phyloP scores from a whole-genome alignment of 169 alveolate species.

The Hammondia hammondi region DNA sequence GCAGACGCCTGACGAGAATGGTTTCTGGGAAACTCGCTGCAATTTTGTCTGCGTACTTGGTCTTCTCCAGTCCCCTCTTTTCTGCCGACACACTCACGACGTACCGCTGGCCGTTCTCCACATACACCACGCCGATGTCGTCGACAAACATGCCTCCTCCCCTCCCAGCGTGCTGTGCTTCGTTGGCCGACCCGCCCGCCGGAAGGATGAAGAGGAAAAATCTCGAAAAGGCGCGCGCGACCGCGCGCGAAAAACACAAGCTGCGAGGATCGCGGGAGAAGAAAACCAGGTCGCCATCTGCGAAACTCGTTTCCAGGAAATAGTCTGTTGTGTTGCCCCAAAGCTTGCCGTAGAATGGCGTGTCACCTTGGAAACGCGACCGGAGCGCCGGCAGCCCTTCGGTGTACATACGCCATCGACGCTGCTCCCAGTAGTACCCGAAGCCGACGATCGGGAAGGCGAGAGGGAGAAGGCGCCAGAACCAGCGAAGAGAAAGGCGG shows the following conservation, averaged over 20 bases:
- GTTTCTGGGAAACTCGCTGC: background rate
- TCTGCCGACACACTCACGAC: background rate
- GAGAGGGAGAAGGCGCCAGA: background rate
- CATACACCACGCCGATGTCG: conserved; percentile 4
- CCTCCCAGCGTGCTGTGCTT: background rate
- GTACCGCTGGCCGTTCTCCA: conserved; percentile 3
- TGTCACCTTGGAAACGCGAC: conserved; percentile 25
- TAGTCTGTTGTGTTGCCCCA: conserved; percentile 67
- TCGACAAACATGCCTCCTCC: conserved; percentile 13
- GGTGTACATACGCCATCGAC: conserved; percentile 3
- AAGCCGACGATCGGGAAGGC: background rate
- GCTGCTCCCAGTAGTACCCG: conserved; percentile 41
- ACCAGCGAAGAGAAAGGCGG: background rate
- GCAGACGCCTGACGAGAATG: conserved; percentile 6
- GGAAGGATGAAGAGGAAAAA: background rate
- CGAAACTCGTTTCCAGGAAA: conserved; percentile 37
- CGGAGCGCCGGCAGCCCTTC: conserved; percentile 30
- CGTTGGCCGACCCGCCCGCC: background rate
- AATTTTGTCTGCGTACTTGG: conserved; percentile 5
- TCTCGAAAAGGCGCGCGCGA: background rate
- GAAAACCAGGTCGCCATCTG: conserved; percentile 58
- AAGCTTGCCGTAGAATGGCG: conserved; percentile 59
- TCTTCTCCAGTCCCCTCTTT: background rate
- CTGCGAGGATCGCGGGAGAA: background rate
- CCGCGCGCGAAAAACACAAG: conserved; percentile 18